phyloP scores from a whole-genome alignment of 2,329 filamentous ascomycete genomes.

The Westerdykella sp. region DNA sequence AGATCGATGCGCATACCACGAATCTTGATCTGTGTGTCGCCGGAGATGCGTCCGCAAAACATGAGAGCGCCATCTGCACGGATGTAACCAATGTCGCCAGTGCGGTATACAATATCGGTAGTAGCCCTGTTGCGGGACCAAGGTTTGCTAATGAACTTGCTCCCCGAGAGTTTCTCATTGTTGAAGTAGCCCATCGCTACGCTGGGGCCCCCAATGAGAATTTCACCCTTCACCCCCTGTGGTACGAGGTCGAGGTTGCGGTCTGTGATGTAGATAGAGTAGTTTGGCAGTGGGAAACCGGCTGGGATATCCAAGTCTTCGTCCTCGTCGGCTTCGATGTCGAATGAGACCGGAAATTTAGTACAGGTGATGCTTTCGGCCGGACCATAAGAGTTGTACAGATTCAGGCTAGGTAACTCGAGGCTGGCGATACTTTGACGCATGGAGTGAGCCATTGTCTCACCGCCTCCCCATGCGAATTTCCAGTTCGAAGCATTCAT shows the following conservation, averaged over 20 bases:
- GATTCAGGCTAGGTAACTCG: not conserved
- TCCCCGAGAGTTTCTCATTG: conserved; percentile 8
- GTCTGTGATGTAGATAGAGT: conserved; percentile 37
- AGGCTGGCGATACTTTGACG: not conserved
- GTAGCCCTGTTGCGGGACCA: no score
- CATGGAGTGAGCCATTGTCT: no score
- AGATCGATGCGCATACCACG: conserved; percentile 45
- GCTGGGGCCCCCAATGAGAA: conserved; percentile 35
- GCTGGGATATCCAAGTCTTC: not conserved
- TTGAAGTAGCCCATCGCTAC: conserved; percentile 35
- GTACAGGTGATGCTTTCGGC: not conserved
- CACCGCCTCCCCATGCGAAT: no score
- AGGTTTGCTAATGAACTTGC: conserved; percentile 7
- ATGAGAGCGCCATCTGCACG: conserved; percentile 30
- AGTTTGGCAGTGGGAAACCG: not conserved
- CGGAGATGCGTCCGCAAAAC: conserved; percentile 36
- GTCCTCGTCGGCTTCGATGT: no score
- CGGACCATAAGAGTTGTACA: conserved; percentile 5
- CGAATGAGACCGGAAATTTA: not conserved
- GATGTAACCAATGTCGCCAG: conserved; percentile 39
- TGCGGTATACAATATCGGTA: conserved; percentile 5
- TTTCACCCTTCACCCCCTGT: conserved; percentile 38
- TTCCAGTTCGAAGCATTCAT: no score
- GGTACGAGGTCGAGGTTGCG: conserved; percentile 32
- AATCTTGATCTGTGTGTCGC: conserved; percentile 45